Conservation (phyloP, 2,329 filamentous ascomycete genomes). For the Epichloe glyceriae region DNA sequence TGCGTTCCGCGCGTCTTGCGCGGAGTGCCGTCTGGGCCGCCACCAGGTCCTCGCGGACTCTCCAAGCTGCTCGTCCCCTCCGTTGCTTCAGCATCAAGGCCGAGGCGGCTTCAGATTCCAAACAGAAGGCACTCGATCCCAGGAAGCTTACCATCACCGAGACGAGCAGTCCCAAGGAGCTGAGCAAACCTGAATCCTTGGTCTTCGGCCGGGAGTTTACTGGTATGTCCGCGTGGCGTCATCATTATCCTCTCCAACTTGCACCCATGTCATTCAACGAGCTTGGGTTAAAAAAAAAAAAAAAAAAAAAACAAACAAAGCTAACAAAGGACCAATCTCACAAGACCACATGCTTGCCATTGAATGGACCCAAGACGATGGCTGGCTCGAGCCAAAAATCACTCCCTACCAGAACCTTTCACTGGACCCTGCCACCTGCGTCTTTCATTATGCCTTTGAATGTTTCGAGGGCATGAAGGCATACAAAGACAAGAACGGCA, state of each 20-base stretch:
- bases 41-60: constrained; percentile 22
- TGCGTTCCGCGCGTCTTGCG: constrained; percentile 19
- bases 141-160: constrained; percentile 61
- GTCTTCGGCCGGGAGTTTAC: constrained; percentile 88
- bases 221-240: constrained; percentile 33
- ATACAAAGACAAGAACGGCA: constrained; percentile 73
- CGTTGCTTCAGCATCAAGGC: constrained; percentile 40
- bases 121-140: constrained; percentile 60
- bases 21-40: constrained; percentile 22
- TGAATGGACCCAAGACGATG: constrained; percentile 77
- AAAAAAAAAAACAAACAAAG: neutral
- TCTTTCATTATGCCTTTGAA: constrained; percentile 97
- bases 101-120: constrained; percentile 33
- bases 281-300: neutral
- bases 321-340: neutral
- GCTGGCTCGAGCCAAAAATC: constrained; percentile 76
- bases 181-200: constrained; percentile 65
- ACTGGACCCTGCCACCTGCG: constrained; percentile 89
- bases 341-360: constrained; percentile 92
- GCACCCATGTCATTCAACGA: neutral
- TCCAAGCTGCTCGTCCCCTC: constrained; percentile 17
- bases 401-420: constrained; percentile 93
- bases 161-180: constrained; percentile 61
- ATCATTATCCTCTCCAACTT: neutral
- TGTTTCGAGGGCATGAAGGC: constrained; percentile 99